phyloP scores from a whole-genome alignment of 495 filamentous ascomycete species.

The Podospora anserina region DNA sequence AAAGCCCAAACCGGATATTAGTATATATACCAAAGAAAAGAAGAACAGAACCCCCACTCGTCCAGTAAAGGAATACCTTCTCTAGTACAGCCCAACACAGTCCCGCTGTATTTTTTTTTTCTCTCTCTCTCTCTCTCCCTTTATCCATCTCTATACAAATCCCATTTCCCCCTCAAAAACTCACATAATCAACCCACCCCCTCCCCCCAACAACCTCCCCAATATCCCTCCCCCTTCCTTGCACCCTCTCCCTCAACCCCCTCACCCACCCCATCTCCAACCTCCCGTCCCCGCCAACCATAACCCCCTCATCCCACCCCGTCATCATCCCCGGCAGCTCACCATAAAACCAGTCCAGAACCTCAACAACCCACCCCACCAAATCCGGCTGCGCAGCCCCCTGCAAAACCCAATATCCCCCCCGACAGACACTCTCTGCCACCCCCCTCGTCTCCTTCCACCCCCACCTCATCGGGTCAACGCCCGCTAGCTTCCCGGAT shows the following conservation, averaged over 20 bases:
- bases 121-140: no score
- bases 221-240: conserved; percentile 24
- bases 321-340: conserved; percentile 12
- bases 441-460: conserved; percentile 29
- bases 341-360: conserved; percentile 36
- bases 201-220: conserved; percentile 18
- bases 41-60: no score
- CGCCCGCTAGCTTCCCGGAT: conserved; percentile 25
- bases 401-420: conserved; percentile 37
- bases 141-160: no score
- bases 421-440: conserved; percentile 38
- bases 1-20: no score
- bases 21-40: no score
- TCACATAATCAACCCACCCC: conserved; percentile 24
- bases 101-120: no score
- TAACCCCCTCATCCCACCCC: background rate
- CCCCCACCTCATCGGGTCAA: conserved; percentile 26
- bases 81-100: no score
- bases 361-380: conserved; percentile 34
- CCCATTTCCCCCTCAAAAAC: conserved; percentile 10
- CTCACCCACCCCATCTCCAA: conserved; percentile 44
- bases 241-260: conserved; percentile 31
- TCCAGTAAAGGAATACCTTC: no score
- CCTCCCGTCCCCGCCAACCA: conserved; percentile 13
- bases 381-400: conserved; percentile 40